A percentile compares a stretch with the other conserved stretches of the same genome.
phyloP scores from a whole-genome alignment of 805 yeast species.

The Saccharomycopsis sp. region DNA sequence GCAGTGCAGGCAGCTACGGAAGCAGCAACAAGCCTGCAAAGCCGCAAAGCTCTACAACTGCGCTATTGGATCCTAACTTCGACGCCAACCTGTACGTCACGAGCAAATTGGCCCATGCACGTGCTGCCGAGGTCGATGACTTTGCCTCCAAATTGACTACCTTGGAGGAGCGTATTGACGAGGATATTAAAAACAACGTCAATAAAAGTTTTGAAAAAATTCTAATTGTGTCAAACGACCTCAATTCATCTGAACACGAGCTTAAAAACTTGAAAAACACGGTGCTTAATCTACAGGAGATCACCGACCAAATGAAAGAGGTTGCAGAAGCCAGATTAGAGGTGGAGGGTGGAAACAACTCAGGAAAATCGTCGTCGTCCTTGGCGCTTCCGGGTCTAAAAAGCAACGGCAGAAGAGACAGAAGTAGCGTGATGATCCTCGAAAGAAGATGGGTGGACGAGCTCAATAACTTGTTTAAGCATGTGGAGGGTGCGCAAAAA shows the following conservation, averaged over 20 bases:
- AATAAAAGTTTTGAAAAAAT: conserved; percentile 59
- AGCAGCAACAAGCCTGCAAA: conserved; percentile 17
- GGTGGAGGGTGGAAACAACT: conserved; percentile 35
- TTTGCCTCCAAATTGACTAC: conserved; percentile 50
- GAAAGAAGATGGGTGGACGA: conserved; percentile 80
- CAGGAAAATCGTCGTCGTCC: conserved; percentile 14
- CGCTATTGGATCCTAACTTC: conserved; percentile 36
- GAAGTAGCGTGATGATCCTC: conserved; percentile 64
- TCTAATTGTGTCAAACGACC: conserved; percentile 50
- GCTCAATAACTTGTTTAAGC: conserved; percentile 61
- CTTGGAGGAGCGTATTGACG: conserved; percentile 44
- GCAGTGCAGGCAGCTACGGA: conserved; percentile 9
- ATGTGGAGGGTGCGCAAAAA: conserved; percentile 89
- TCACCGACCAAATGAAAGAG: conserved; percentile 52
- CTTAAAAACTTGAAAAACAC: conserved; percentile 54
- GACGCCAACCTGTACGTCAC: conserved; percentile 45
- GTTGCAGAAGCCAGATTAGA: conserved; percentile 54
- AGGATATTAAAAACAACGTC: conserved; percentile 52
- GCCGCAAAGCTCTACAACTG: conserved; percentile 23
- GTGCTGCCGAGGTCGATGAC: conserved; percentile 66
- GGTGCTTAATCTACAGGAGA: conserved; percentile 52
- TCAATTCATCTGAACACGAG: conserved; percentile 58
- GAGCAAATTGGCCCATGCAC: conserved; percentile 50
- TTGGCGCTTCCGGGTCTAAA: conserved; percentile 21
- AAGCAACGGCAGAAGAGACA: conserved; percentile 36